Base-by-base conservation (phyloP, 2,329 filamentous ascomycete genomes). In the Aspergillus transmontanensis region DNA sequence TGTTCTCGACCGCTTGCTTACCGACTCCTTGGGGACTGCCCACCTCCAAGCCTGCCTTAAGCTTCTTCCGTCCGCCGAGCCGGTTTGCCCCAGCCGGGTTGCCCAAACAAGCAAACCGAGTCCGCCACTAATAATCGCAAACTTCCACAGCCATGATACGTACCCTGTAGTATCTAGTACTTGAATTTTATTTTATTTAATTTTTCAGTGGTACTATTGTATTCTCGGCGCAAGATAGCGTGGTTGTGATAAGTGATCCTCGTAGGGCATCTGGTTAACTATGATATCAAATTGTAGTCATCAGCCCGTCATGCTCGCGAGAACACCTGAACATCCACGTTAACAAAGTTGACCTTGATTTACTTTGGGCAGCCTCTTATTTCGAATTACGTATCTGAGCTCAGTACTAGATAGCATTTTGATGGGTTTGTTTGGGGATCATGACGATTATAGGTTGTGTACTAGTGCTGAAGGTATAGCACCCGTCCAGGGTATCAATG, bases 41-140 rank as follows among this genome's bases (percentile, higher is more conserved):
- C 28, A 51, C n/a, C 48, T 32, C 6, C 23, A 53, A 14, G 34
- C 60, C 53, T 14, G 58, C 58, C 55, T 54, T 58, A n/a, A 62
- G 54, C 55, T 59, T 64, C 46, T 65, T 51, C 62, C 53, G 58
- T 54, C 57, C 59, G 32, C 61, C 61, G 61, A 58, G 61, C 50
- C 59, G 50, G 53, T 60, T 63, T 57, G 62, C 61, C 62, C 56
- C 51, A 51, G 30, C 32, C 64, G 67, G 67, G 60, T 68, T 67
- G 41, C 68, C 63, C 16, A 45, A 60, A 57, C 26, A 12, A 56
- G 66, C 16, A 66, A 69, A 11, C 63, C 68, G 63, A 58, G 59
- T 34, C 23, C 48, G 32, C 39, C 59, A 23, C 30, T 26, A n/a
- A 50, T 28, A 34, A 36, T 46, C 21, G 30, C 51, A 6, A 46